These are phyloP conservation scores for Plasmodium fragile DNA, from an alignment of 169 alveolate genomes.

Conservation along the genomic window DNA sequence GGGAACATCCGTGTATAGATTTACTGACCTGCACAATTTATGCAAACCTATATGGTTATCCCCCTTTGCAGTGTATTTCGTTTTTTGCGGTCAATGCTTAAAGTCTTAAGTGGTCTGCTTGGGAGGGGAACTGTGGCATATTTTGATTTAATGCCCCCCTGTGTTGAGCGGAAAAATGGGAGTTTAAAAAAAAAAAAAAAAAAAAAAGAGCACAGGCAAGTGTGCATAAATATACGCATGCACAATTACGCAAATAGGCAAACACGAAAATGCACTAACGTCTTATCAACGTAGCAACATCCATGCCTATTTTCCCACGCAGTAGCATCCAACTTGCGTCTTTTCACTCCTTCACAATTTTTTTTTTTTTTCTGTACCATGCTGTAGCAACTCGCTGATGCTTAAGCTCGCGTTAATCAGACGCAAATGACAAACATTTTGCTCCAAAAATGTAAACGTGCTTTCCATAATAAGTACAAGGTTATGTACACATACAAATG, in stretches of 20 bases:
- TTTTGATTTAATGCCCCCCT: neutral
- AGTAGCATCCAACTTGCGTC: neutral
- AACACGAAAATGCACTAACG: neutral
- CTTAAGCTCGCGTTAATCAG: neutral
- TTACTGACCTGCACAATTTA: neutral
- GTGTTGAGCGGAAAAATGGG: neutral
- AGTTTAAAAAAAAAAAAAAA: neutral
- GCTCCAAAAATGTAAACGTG: neutral
- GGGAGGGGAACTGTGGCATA: neutral
- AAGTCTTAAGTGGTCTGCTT: neutral
- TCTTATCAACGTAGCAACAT: constrained; percentile 1
- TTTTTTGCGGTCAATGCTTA: neutral
- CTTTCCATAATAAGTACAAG: neutral
- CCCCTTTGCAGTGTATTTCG: neutral
- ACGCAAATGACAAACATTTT: neutral
- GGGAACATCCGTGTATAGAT: neutral
- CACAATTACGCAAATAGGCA: neutral
- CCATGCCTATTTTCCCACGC: neutral
- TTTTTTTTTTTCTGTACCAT: neutral
- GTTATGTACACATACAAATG: neutral
- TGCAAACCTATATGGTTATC: neutral
- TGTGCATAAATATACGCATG: neutral
- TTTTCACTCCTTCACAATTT: neutral
- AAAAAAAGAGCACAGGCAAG: neutral
- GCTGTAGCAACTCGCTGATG: neutral